Evolutionary conservation across 176 grass and related monocot genomes (phyloP).

Genomic region (maize (Zea mays)): Zm-B73-REFERENCE-NAM-5.0 NC_050098.1:195310501-195311000

Average conservation of each 20-base stretch:
- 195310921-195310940: background rate
- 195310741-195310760: background rate
- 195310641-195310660: no score
- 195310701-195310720: no score
- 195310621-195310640: background rate
- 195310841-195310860: slow-evolving; percentile 36
- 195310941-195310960: slow-evolving; percentile 38
- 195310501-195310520: no score
- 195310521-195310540: background rate
- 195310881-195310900: slow-evolving; percentile 42
- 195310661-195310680: no score
- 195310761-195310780: background rate
- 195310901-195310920: slow-evolving; percentile 46
- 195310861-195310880: slow-evolving; percentile 39
- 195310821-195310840: background rate
- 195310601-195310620: background rate
- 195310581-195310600: background rate
- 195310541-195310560: background rate
- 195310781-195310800: slow-evolving; percentile 48
- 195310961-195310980: slow-evolving; percentile 38
- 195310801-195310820: slow-evolving; percentile 28
- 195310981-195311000: slow-evolving; percentile 10
- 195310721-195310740: background rate
- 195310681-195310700: background rate
- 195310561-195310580: no score